phyloP scores from a whole-genome alignment of 2,329 filamentous ascomycete genomes.

The Colletotrichum magnum region DNA sequence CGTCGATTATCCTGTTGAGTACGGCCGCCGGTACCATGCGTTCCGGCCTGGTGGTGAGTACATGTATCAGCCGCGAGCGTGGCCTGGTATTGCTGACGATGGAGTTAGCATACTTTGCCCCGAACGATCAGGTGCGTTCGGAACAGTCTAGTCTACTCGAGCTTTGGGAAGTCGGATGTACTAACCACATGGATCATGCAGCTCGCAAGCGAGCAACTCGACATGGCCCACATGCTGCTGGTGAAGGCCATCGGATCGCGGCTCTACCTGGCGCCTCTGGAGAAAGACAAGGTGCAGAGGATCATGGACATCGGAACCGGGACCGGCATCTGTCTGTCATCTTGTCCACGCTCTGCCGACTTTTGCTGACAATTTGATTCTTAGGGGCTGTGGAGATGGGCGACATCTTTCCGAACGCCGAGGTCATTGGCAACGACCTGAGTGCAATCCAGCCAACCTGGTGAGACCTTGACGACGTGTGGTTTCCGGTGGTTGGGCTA shows the following conservation, averaged over 20 bases:
- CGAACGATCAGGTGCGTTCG: neutral
- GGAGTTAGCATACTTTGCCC: neutral
- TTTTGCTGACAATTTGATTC: neutral
- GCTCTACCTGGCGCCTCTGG: neutral
- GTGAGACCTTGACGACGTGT: neutral
- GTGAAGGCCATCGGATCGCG: neutral
- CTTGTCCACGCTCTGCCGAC: neutral
- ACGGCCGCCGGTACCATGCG: neutral
- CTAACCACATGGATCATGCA: no score
- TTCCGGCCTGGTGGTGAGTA: neutral
- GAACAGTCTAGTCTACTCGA: neutral
- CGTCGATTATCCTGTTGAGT: neutral
- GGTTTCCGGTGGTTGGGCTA: no score
- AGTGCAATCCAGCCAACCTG: slow-evolving; percentile 46
- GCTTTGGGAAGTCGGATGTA: neutral
- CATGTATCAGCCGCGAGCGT: neutral
- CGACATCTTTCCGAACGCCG: slow-evolving; percentile 43
- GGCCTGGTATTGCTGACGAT: neutral
- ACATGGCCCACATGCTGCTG: neutral
- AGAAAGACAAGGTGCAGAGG: neutral
- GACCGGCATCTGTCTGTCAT: neutral
- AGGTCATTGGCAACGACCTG: slow-evolving; percentile 50
- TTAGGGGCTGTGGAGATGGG: slow-evolving; percentile 28
- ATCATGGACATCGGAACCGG: neutral
- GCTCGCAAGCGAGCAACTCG: neutral